Evolutionary conservation across 2,329 filamentous ascomycete genomes (phyloP), one percentile per base, ranked within the genome.

Genomic region (Xylaria sp.): DNA sequence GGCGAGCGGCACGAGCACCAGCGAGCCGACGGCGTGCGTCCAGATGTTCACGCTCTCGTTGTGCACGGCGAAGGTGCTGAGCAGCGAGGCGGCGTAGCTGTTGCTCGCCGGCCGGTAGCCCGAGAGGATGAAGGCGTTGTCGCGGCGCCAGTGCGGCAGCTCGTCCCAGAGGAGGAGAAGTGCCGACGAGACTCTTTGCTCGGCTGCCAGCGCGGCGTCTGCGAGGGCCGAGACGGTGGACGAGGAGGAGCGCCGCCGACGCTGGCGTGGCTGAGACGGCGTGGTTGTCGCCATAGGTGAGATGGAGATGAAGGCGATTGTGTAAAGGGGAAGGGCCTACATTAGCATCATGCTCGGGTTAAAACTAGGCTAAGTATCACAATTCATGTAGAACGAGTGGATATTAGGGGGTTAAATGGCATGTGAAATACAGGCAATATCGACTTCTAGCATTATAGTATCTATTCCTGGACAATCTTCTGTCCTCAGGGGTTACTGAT

Each of bases 41-140:
- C 87, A 89, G 77, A 89, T 89, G 80, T 90, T 90, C 79, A 90
- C 87, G 48, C 82, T 85, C 78, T 90, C 88, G 77, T 90, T 89
- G 82, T 90, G 88, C 67, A 89, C 77, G 78, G 84, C 84, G 74
- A 82, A 81, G 54, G 63, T 25, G 63, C 72, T 73, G 0, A 59
- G 52, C 8, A 89, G 80, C 60, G 85, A 87, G 55, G 75, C 73
- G 57, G 87, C 74, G 78, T 87, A 86, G 61, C 84, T 87, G 77
- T 83, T 80, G 73, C 81, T 83, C 28, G 83, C 84, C 2, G 79
- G 81, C 10, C 88, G 86, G 78, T 90, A 90, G 69, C 87, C 87
- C 2, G 81, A 77, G 58, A 76, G 77, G 79, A 90, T 88, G 81
- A 80, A 89, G 73, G 80, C 81, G 76, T 90, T 90, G 81, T 90